A percentile compares a stretch with the other conserved stretches of the same genome.
These are phyloP conservation scores for Thielaviopsis euricoi DNA, from an alignment of 2,329 filamentous ascomycete genomes.

Conservation along the genomic window DNA sequence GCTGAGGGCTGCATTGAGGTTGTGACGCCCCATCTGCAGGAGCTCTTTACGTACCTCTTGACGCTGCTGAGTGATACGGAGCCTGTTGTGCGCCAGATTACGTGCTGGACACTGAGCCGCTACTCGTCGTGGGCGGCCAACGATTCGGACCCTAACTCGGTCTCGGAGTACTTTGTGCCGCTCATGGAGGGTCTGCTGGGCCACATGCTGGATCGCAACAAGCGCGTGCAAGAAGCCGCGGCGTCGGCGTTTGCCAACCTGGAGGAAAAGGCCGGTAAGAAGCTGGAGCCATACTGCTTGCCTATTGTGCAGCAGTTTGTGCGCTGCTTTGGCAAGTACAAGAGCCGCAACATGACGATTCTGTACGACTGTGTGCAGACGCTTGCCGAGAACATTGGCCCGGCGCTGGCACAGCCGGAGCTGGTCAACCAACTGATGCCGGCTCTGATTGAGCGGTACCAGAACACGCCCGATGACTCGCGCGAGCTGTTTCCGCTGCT, in stretches of 20 bases:
- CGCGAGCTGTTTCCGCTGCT: conserved; percentile 85
- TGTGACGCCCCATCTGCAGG: conserved; percentile 76
- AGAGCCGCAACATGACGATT: conserved; percentile 98
- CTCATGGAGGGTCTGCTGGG: conserved; percentile 93
- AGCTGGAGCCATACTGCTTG: conserved; percentile 68
- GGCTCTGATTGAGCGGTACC: conserved; percentile 74
- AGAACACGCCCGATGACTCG: conserved; percentile 72
- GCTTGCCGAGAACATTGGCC: conserved; percentile 77
- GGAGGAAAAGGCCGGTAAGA: conserved; percentile 77
- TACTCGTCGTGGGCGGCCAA: conserved; percentile 87
- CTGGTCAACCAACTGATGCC: conserved; percentile 85
- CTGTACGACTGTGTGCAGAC: conserved; percentile 98
- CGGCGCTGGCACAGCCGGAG: conserved; percentile 61
- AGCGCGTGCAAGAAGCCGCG: conserved; percentile 91
- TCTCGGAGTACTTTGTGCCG: conserved; percentile 70
- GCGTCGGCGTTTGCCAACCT: conserved; percentile 92
- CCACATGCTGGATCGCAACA: conserved; percentile 94
- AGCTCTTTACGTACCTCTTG: conserved; percentile 80
- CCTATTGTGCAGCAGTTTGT: conserved; percentile 90
- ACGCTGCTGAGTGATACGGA: conserved; percentile 69
- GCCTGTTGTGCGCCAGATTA: conserved; percentile 88
- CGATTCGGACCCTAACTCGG: conserved; percentile 48
- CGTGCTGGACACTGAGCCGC: conserved; percentile 89
- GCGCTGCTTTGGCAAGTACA: conserved; percentile 83
- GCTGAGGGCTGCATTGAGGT: conserved; percentile 86